Evolutionary conservation across 164 flowering plant genomes (phyloP), one percentile per base, ranked within the genome.

Genomic region (Platanus orientalis): DNA sequence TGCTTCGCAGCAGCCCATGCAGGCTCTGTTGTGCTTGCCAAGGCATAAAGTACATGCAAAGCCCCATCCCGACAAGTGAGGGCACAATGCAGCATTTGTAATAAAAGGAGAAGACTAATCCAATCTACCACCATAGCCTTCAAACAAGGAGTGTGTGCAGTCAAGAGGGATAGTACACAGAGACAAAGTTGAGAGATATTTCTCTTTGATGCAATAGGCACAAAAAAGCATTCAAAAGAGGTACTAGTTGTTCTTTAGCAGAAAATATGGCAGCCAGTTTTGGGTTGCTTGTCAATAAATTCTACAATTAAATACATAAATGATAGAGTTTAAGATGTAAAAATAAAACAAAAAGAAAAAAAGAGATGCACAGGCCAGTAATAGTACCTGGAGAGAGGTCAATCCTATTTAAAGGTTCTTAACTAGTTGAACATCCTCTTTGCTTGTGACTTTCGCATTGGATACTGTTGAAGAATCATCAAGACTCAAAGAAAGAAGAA

Each of bases 1-100:
- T 89, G 94, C 80, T 92, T 95, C 63, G 99, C 99, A 77, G 96
- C 97, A 34, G 96, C 84, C 99, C 99, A 95, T 61, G 97, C 97
- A 70, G 92, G 94, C 77, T 95, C 99, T 42, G 97, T 77, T 30
- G 99, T 95, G 81, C 96, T 82, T 58, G 99, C 99, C 84, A 95
- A 80, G 40, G 99, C 96, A 78, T 92, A 92, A 61, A 95, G 96
- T 73, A 95, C 97, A 82, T 92, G 99, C 28, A 95, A 86, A 71
- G 74, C 96, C 60, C 97, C 99, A 78, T 95, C 99, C 60, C 97
- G 92, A 68, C 97, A 89, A 67, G 70, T 77, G 12, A 96, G 92
- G 32, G 90, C 62, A 61, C 81, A 80, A 61, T 95, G 99, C 40
- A 95, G 88, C 99, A 95, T 89, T 79, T 95, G 99, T 50, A 95